These are phyloP conservation scores for Candida chauliodis DNA, from an alignment of 805 yeast species.

Conservation along the genomic window DNA sequence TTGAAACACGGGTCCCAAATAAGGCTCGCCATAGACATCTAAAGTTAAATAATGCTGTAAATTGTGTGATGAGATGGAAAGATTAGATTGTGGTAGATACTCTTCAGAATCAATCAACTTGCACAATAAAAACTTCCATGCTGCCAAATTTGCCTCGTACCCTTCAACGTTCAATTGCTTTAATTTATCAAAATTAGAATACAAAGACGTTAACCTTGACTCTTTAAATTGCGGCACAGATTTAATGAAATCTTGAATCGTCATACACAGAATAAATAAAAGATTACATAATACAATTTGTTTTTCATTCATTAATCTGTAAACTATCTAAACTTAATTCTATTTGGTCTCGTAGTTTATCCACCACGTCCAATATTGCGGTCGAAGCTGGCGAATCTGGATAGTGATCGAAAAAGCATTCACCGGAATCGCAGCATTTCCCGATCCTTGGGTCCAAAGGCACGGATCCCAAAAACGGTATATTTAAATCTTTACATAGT, in stretches of 20 bases:
- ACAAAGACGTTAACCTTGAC: constrained; percentile 32
- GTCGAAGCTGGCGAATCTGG: constrained; percentile 92
- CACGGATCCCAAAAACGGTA: constrained; percentile 84
- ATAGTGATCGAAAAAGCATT: constrained; percentile 72
- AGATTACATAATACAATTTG: background rate
- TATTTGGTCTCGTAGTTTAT: constrained; percentile 56
- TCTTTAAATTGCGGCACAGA: constrained; percentile 19
- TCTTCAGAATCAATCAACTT: constrained; percentile 17
- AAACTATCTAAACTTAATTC: constrained; percentile 19
- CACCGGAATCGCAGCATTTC: constrained; percentile 80
- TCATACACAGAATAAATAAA: background rate
- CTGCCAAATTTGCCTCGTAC: constrained; percentile 37
- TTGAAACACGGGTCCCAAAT: constrained; percentile 21
- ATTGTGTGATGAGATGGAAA: constrained; percentile 14
- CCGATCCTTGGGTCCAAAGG: constrained; percentile 97
- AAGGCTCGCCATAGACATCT: constrained; percentile 31
- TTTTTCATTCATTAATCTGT: constrained; percentile 3
- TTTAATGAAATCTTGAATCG: constrained; percentile 14
- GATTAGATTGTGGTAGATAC: constrained; percentile 13
- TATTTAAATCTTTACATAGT: constrained; percentile 71
- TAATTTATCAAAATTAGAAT: constrained; percentile 29
- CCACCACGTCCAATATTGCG: constrained; percentile 83
- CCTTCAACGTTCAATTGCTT: constrained; percentile 39
- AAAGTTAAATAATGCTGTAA: constrained; percentile 19
- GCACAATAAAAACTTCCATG: constrained; percentile 27